Conservation (phyloP, 768 basidiomycete species). For the Mycena floridula region DNA sequence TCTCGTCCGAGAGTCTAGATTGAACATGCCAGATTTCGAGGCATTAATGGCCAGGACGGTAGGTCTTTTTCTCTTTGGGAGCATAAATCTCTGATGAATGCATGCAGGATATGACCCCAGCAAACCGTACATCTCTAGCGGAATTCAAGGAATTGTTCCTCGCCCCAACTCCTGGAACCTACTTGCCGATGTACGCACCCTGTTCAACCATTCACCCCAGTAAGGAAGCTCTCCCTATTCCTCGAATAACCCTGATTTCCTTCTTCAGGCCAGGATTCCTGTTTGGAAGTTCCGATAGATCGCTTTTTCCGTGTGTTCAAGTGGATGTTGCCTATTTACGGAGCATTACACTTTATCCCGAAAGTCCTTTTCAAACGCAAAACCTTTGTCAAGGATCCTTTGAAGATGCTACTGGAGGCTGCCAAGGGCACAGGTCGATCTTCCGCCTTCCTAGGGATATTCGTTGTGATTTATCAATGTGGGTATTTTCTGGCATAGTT, state of each 20-base stretch:
- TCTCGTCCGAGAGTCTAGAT: constrained; percentile 50
- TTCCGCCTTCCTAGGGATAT: constrained; percentile 80
- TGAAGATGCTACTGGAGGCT: constrained; percentile 57
- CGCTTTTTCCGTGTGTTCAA: constrained; percentile 77
- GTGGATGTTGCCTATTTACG: constrained; percentile 83
- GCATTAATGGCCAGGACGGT: constrained; percentile 44
- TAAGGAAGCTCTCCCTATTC: constrained; percentile 28
- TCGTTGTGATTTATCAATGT: constrained; percentile 82
- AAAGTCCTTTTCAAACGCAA: constrained; percentile 75
- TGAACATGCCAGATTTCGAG: constrained; percentile 55
- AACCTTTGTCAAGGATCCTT: constrained; percentile 59
- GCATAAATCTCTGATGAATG: too few relatives aligned
- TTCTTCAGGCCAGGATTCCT: constrained; percentile 42
- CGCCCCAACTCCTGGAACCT: constrained; percentile 25
- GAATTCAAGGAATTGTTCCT: constrained; percentile 30
- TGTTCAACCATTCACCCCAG: constrained; percentile 85
- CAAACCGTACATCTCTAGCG: constrained; percentile 45
- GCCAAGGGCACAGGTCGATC: constrained; percentile 72
- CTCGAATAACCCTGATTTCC: neutral
- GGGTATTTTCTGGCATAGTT: constrained; percentile 15
- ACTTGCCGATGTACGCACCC: constrained; percentile 50
- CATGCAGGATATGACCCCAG: constrained; percentile 48
- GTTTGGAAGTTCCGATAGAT: constrained; percentile 51
- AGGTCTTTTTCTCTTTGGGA: constrained; percentile 12
- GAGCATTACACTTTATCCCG: constrained; percentile 86